Evolutionary conservation across 352 stramenopile species (phyloP).

Genomic region (Phytophthora pseudosyringae): DNA sequence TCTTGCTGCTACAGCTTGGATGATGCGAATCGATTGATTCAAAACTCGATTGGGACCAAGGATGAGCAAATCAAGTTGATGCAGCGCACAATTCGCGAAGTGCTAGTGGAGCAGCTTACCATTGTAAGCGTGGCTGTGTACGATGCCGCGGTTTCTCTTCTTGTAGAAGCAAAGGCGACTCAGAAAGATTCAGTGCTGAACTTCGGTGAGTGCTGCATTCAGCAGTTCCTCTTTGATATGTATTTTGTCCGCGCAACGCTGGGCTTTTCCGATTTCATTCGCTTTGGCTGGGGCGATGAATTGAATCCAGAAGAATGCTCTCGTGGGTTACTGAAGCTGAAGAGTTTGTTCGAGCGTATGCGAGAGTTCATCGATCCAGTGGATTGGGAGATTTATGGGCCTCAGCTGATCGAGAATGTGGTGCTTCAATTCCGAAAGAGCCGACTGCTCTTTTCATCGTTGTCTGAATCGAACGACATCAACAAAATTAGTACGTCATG

Average conservation of each 20-base stretch:
- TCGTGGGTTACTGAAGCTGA: conserved; percentile 60
- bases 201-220: conserved; percentile 85
- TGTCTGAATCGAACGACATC: conserved; percentile 85
- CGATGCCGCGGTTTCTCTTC: conserved; percentile 61
- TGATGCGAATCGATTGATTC: conserved; percentile 74
- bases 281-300: conserved; percentile 89
- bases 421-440: conserved; percentile 88
- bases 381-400: conserved; percentile 90
- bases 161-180: conserved; percentile 57
- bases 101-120: conserved; percentile 81
- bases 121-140: conserved; percentile 79
- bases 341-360: conserved; percentile 77
- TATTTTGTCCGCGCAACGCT: conserved; percentile 89
- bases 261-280: conserved; percentile 87
- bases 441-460: conserved; percentile 83
- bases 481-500: conserved; percentile 81
- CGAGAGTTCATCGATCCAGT: conserved; percentile 86
- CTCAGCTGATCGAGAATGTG: conserved; percentile 86
- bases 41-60: conserved; percentile 43
- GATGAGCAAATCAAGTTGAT: conserved; percentile 63
- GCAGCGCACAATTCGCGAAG: conserved; percentile 69
- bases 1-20: conserved; percentile 86
- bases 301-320: conserved; percentile 64
- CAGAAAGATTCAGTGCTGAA: conserved; percentile 67
- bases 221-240: conserved; percentile 91